phyloP scores from a whole-genome alignment of 441 rosid genomes.

The Kokia cookei region DNA sequence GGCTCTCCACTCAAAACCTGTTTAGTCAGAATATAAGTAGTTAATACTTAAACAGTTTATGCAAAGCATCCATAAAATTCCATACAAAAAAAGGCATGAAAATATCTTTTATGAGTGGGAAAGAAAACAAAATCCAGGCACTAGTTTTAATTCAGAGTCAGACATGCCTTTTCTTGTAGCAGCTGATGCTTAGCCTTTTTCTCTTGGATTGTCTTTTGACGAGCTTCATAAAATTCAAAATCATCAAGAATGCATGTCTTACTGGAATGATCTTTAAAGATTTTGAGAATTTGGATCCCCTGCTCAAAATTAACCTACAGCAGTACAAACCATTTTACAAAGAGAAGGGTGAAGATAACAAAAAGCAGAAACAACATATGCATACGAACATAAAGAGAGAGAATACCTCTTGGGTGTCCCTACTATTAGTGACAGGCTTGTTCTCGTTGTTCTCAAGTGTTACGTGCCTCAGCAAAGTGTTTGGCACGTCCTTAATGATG shows the following conservation, averaged over 20 bases:
- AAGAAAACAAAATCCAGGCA: neutral
- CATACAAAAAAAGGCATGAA: neutral
- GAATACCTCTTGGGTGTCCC: conserved; percentile 76
- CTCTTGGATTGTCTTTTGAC: conserved; percentile 74
- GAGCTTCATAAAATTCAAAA: conserved; percentile 80
- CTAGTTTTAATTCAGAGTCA: neutral
- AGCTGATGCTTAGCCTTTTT: conserved; percentile 64
- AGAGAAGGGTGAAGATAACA: neutral
- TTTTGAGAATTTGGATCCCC: conserved; percentile 65
- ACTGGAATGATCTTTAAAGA: conserved; percentile 59
- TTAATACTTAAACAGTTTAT: neutral
- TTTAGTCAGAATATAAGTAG: neutral
- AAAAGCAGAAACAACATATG: neutral
- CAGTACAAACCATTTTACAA: neutral
- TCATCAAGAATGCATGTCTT: conserved; percentile 86
- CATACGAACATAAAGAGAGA: neutral
- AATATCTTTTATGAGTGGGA: neutral
- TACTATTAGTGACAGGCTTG: conserved; percentile 76
- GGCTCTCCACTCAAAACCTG: conserved; percentile 46
- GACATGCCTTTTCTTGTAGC: conserved; percentile 55
- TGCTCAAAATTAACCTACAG: conserved; percentile 62
- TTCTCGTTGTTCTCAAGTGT: conserved; percentile 58
- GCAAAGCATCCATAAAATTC: neutral
- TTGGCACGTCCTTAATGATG: conserved; percentile 63
- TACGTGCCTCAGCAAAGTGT: conserved; percentile 54